Evolutionary conservation across 257 asterid species (phyloP).

Genomic region (Mitragyna speciosa): DNA sequence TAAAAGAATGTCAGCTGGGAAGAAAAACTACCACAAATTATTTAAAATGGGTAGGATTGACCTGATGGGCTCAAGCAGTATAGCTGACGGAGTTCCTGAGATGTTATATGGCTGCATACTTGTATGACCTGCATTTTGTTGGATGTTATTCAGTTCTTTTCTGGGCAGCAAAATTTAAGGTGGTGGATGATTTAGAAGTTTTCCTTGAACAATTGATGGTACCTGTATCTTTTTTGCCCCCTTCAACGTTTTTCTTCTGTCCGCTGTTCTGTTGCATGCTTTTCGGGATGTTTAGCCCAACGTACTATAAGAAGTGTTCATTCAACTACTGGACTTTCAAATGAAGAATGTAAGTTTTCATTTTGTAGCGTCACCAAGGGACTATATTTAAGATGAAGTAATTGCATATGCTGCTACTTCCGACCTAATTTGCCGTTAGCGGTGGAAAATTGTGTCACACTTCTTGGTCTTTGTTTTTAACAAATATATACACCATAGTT

Average conservation of each 20-base stretch:
- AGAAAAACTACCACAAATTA: constrained; percentile 10
- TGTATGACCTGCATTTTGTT: constrained; percentile 13
- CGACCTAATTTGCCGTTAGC: too few species aligned
- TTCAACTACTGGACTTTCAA: background rate
- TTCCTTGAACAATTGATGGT: background rate
- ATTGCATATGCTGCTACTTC: background rate
- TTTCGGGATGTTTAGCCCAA: background rate
- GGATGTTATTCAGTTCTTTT: constrained; percentile 16
- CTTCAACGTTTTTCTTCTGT: background rate
- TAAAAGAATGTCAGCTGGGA: constrained; percentile 2
- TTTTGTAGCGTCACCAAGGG: background rate
- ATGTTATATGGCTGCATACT: constrained; percentile 10
- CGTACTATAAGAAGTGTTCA: too few species aligned
- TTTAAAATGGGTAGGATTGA: constrained; percentile 21
- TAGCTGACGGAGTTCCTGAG: constrained; percentile 13
- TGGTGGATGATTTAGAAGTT: background rate
- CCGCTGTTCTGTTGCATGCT: background rate
- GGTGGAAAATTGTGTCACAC: background rate
- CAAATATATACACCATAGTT: too few species aligned
- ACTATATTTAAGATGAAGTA: background rate
- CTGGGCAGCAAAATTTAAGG: background rate
- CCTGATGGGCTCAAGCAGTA: constrained; percentile 6
- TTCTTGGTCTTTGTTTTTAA: background rate
- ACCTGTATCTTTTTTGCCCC: background rate
- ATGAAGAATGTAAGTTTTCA: background rate